phyloP scores from a whole-genome alignment of 495 filamentous ascomycete species.

The Podospora pseudocomata region DNA sequence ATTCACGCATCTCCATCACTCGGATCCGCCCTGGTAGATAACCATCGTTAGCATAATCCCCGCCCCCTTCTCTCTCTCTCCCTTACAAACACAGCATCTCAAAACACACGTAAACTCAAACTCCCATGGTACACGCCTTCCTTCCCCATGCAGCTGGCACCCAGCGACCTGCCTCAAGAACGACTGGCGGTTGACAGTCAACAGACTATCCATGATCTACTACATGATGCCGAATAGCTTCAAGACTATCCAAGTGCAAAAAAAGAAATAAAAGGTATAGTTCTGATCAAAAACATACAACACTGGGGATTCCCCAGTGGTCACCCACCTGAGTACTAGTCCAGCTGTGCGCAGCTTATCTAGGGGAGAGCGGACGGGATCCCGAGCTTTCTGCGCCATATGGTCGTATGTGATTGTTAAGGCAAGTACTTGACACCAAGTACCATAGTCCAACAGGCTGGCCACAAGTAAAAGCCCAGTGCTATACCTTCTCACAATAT shows the following conservation, averaged over 20 bases:
- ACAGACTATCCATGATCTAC: neutral
- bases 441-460: no score
- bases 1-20: neutral
- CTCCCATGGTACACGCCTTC: neutral
- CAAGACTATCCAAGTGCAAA: no score
- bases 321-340: no score
- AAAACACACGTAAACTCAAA: neutral
- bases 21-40: neutral
- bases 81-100: neutral
- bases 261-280: no score
- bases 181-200: neutral
- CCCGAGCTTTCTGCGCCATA: conserved; percentile 30
- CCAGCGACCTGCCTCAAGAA: neutral
- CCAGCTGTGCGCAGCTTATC: conserved; percentile 11
- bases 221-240: neutral
- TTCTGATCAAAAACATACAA: no score
- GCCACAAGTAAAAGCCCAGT: no score
- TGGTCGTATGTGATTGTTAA: no score
- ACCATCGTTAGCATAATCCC: neutral
- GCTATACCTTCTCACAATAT: no score
- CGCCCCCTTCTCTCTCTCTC: neutral
- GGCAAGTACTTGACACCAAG: no score
- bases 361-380: conserved; percentile 51
- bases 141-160: neutral
- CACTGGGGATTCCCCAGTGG: no score